Base-by-base conservation (phyloP, 139 green algal genomes). In the Prasinococcaceae sp. region DNA sequence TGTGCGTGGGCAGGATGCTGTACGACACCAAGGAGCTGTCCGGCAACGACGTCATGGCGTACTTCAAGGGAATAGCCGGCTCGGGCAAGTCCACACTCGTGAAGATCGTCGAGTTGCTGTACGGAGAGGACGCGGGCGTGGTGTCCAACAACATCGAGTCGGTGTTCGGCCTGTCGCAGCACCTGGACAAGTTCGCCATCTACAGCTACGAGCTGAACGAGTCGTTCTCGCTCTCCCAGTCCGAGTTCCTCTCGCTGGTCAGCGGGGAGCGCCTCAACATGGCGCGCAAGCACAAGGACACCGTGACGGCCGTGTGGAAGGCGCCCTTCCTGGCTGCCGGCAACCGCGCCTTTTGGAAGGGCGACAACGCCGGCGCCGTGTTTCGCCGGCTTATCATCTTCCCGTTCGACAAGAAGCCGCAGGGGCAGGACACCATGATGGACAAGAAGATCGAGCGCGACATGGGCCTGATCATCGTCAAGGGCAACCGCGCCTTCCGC, bases 141-240 rank as follows among this genome's bases (percentile, higher is more conserved):
- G 30, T 65, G 23, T 65, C 57, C 3, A 65, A 65, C 57, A 65
- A 65, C 57, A 65, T 65, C 47, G 57, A 57, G 47, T 26, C n/a
- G 6, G 55, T 47, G 40, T 63, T 63, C 36, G 55, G 55, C 6
- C 44, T 63, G n/a, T 63, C 45, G 19, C 19, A 44, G 27, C 26
- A 56, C 19, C 24, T 22, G 8, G 46, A 55, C 32, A 63, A 63
- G 44, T 30, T 53, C 14, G 39, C 49, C n/a, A 56, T 53, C 45
- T 42, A 51, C 33, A 45, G 16, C 16, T 45, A 44, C 3, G 55
- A 63, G n/a, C 55, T 63, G 45, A 63, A 63, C 45, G 22, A 26
- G 3, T 44, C 55, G 45, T 47, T 53, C 4, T 16, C 20, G 25
- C 27, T 63, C 5, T 30, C 53, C 40, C 40, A 54, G 25, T 33